A percentile compares a stretch with the other conserved stretches of the same genome.
Conservation (phyloP, 2,329 filamentous ascomycete species). For the Aspergillus unguis region DNA sequence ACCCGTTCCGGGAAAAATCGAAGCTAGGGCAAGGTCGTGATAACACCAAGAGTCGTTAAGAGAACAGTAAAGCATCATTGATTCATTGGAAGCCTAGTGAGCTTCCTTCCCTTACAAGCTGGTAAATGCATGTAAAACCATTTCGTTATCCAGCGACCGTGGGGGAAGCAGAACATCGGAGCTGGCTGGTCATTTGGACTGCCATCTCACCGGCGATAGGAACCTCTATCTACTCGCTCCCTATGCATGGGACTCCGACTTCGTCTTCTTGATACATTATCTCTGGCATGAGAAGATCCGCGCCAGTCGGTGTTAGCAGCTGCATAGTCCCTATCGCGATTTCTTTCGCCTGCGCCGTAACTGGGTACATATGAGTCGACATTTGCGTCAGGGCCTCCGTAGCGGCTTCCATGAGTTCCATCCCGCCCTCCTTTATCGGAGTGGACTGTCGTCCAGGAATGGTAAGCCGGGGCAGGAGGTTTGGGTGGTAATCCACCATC, state of each 20-base stretch:
- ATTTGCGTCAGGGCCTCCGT: slow-evolving; percentile 24
- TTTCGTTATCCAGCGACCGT: too few relatives aligned
- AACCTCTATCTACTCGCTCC: slow-evolving; percentile 24
- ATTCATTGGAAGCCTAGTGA: too few relatives aligned
- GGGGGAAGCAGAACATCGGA: not conserved
- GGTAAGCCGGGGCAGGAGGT: slow-evolving; percentile 32
- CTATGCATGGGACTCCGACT: slow-evolving; percentile 35
- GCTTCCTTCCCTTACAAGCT: too few relatives aligned
- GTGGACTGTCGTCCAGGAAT: slow-evolving; percentile 27
- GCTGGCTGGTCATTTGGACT: not conserved
- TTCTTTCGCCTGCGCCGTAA: slow-evolving; percentile 28
- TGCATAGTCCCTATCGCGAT: slow-evolving; percentile 22
- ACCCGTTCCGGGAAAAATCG: too few relatives aligned
- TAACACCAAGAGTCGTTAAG: too few relatives aligned
- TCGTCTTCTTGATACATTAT: slow-evolving; percentile 27
- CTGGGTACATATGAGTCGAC: slow-evolving; percentile 39
- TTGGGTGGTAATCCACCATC: slow-evolving; percentile 38
- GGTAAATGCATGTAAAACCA: too few relatives aligned
- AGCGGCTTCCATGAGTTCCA: slow-evolving; percentile 24
- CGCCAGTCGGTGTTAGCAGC: slow-evolving; percentile 24
- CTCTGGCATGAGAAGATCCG: slow-evolving; percentile 22
- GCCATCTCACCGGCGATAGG: slow-evolving; percentile 23
- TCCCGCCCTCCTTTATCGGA: slow-evolving; percentile 31
- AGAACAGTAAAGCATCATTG: too few relatives aligned
- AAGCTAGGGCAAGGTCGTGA: too few relatives aligned